Conservation (phyloP, 306 rosid species). For the Canavalia gladiata region DNA sequence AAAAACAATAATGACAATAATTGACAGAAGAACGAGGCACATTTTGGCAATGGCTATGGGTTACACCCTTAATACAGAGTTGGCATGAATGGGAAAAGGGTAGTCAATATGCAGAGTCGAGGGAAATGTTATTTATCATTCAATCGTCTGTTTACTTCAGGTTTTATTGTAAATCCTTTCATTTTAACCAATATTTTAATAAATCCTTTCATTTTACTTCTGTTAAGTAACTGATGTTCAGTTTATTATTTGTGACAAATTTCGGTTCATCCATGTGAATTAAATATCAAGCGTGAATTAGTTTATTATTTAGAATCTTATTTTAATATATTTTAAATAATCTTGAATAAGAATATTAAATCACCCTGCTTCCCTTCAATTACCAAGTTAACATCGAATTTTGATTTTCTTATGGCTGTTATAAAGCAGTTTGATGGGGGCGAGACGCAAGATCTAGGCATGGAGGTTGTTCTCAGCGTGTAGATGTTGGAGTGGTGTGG, state of each 20-base stretch:
- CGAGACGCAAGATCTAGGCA: neutral
- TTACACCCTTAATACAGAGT: neutral
- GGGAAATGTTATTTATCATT: neutral
- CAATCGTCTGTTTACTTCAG: neutral
- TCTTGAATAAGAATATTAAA: neutral
- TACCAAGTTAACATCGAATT: neutral
- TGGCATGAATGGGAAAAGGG: neutral
- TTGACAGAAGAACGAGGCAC: conserved; percentile 53
- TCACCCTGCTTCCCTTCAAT: neutral
- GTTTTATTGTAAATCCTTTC: neutral
- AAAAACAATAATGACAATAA: conserved; percentile 2
- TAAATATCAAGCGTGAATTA: neutral
- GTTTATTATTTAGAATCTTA: neutral
- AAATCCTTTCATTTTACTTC: neutral
- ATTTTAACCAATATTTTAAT: neutral
- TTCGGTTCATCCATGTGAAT: neutral
- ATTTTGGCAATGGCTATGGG: neutral
- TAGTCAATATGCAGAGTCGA: too few species aligned
- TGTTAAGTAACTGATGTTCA: neutral
- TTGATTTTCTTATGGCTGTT: neutral
- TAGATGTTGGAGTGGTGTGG: neutral
- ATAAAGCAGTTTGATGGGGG: neutral
- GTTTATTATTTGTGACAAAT: neutral
- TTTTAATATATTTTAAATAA: neutral
- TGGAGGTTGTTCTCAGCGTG: too few species aligned